Evolutionary conservation across 805 yeast species (phyloP).

Genomic region (Vanderwaltozyma polyspora): DNA sequence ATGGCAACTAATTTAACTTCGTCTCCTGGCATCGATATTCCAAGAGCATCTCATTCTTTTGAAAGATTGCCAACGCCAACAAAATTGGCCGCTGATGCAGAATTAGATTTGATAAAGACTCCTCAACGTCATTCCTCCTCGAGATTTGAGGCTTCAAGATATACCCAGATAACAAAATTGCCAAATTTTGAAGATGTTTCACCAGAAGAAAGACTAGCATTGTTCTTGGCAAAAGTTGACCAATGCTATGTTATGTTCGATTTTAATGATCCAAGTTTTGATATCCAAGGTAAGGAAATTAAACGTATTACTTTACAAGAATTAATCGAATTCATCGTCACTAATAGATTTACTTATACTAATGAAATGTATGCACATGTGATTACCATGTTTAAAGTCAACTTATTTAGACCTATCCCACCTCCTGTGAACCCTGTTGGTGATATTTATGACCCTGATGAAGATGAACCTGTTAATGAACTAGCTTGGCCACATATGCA

Average conservation of each 20-base stretch:
- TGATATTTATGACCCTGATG: constrained; percentile 94
- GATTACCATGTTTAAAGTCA: constrained; percentile 77
- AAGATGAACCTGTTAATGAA: constrained; percentile 94
- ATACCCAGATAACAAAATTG: constrained; percentile 57
- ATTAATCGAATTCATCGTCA: constrained; percentile 75
- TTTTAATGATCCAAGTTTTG: constrained; percentile 85
- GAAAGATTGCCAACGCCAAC: constrained; percentile 51
- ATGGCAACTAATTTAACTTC: background rate
- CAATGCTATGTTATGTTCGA: constrained; percentile 94
- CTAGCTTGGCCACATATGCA: constrained; percentile 99
- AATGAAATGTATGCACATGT: constrained; percentile 86
- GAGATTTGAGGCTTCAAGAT: constrained; percentile 69
- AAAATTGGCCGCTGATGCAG: constrained; percentile 44
- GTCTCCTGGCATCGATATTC: constrained; percentile 25
- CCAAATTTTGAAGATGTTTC: constrained; percentile 85
- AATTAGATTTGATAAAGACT: constrained; percentile 68
- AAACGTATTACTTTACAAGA: constrained; percentile 82
- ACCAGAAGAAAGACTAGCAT: constrained; percentile 58
- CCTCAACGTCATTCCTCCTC: constrained; percentile 91
- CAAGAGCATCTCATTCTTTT: constrained; percentile 38
- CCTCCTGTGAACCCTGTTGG: constrained; percentile 98
- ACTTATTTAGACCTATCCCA: constrained; percentile 90
- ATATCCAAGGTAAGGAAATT: constrained; percentile 84
- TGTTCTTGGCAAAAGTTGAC: constrained; percentile 79
- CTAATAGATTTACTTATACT: constrained; percentile 73